Evolutionary conservation across 768 basidiomycete genomes (phyloP).

Genomic region (Leccinum subtestaceum): DNA sequence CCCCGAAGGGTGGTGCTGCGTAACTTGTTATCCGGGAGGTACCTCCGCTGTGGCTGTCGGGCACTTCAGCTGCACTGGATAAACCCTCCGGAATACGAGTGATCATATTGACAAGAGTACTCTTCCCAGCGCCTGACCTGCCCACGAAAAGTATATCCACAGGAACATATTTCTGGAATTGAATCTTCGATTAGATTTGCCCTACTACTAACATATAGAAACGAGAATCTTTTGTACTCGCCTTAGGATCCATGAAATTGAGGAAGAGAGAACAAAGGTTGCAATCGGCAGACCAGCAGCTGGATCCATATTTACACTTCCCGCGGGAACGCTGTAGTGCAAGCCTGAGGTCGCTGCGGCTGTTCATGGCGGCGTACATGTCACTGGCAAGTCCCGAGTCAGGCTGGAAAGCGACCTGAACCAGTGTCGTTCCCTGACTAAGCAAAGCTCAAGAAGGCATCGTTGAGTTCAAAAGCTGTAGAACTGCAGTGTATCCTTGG

Average conservation of each 20-base stretch:
- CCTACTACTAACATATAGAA: too few species aligned
- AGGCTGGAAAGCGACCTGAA: background rate
- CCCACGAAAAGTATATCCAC: too few species aligned
- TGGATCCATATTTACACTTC: background rate
- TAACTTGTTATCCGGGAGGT: too few species aligned
- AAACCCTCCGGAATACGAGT: too few species aligned
- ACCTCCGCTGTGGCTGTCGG: too few species aligned
- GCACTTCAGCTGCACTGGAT: too few species aligned
- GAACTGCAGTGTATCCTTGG: background rate
- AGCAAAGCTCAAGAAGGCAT: background rate
- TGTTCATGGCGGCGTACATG: background rate
- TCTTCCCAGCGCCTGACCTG: too few species aligned
- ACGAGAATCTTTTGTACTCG: background rate
- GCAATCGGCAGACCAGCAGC: background rate
- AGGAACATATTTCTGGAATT: background rate
- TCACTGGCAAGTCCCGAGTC: background rate
- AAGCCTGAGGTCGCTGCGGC: background rate
- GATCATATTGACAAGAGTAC: too few species aligned
- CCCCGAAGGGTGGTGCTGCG: too few species aligned
- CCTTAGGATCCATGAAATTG: background rate
- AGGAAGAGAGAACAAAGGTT: background rate
- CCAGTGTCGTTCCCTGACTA: background rate
- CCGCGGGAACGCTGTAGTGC: background rate
- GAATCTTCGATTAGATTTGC: too few species aligned
- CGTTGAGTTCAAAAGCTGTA: background rate